These are phyloP conservation scores for Lepidium africanum DNA, from an alignment of 345 rosid species.

Conservation along the genomic window DNA sequence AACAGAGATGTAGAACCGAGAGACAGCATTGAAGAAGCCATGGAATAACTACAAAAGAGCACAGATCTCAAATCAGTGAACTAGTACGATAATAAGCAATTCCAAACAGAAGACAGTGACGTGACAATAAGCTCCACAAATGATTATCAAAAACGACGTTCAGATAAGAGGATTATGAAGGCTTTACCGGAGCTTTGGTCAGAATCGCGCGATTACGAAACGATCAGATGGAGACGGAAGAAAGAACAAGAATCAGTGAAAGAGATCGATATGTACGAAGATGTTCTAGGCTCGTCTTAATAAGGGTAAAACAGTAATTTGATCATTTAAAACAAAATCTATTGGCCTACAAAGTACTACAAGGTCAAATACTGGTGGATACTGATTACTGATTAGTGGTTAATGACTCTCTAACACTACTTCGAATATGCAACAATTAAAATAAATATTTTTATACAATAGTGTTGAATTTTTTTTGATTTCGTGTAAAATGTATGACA, in stretches of 20 bases:
- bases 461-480: background rate
- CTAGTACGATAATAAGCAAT: background rate
- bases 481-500: background rate
- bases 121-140: background rate
- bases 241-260: background rate
- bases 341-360: background rate
- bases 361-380: background rate
- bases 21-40: conserved; percentile 66
- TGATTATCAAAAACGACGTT: background rate
- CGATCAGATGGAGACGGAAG: conserved; percentile 20
- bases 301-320: conserved; percentile 6
- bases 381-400: background rate
- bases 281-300: background rate
- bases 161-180: background rate
- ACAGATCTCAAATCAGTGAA: conserved; percentile 21
- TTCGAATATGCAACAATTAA: background rate
- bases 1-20: conserved; percentile 47
- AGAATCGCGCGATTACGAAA: background rate
- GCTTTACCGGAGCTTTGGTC: background rate
- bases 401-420: background rate
- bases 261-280: conserved; percentile 18
- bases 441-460: background rate
- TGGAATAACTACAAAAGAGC: background rate
- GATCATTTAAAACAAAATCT: background rate
- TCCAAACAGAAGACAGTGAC: background rate